A percentile compares a stretch with the other conserved stretches of the same genome.
These are phyloP conservation scores for Neurospora hispaniola DNA, from an alignment of 495 filamentous ascomycete species.

Conservation along the genomic window DNA sequence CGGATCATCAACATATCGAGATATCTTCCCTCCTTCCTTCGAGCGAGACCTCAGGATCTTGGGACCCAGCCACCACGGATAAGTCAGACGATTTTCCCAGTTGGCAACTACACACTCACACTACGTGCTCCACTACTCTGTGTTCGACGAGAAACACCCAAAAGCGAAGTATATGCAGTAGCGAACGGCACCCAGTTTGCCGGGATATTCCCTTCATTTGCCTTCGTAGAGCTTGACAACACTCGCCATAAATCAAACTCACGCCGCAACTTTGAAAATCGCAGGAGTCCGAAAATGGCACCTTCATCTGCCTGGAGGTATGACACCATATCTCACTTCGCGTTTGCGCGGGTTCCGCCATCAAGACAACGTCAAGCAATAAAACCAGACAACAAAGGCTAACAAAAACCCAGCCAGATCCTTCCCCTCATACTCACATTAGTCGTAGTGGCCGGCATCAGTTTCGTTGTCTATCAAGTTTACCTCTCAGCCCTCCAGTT, in stretches of 20 bases:
- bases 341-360: background rate
- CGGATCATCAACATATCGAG: background rate
- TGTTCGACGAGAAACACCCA: background rate
- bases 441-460: conserved; percentile 48
- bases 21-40: background rate
- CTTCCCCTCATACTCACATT: conserved; percentile 68
- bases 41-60: background rate
- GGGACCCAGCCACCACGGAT: background rate
- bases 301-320: background rate
- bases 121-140: background rate
- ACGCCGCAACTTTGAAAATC: background rate
- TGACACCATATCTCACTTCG: background rate
- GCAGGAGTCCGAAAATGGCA: background rate
- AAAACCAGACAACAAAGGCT: background rate
- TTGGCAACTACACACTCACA: background rate
- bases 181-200: background rate
- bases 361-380: background rate
- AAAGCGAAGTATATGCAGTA: background rate
- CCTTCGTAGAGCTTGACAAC: background rate
- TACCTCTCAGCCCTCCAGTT: conserved; percentile 64
- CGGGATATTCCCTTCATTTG: background rate
- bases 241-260: background rate
- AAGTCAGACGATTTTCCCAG: background rate
- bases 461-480: conserved; percentile 59
- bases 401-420: conserved; percentile 37